Percentiles rank a stretch among this genome's conserved stretches.
Conservation (phyloP, 2,329 filamentous ascomycete species). For the Pseudogymnoascus sp. region DNA sequence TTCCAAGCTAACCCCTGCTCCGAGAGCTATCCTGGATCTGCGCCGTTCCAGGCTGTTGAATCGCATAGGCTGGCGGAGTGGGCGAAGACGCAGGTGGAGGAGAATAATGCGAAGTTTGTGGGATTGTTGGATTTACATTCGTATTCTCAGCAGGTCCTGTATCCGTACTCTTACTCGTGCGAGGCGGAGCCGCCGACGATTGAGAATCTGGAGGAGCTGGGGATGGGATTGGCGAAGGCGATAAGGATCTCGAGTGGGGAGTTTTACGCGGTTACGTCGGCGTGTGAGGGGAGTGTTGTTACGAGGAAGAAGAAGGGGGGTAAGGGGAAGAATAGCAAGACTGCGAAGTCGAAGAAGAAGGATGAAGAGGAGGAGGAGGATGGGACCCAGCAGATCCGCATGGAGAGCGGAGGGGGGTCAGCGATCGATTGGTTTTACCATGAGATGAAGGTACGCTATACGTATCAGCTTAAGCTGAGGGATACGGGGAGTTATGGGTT, state of each 20-base stretch:
- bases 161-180: slow-evolving; percentile 87
- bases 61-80: slow-evolving; percentile 68
- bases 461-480: slow-evolving; percentile 88
- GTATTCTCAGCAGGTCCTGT: slow-evolving; percentile 90
- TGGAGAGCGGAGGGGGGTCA: slow-evolving; percentile 73
- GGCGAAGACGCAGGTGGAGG: slow-evolving; percentile 68
- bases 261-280: slow-evolving; percentile 68
- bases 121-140: slow-evolving; percentile 86
- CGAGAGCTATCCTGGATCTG: slow-evolving; percentile 77
- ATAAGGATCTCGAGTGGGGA: slow-evolving; percentile 75
- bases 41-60: slow-evolving; percentile 77
- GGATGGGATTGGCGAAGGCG: slow-evolving; percentile 77
- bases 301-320: slow-evolving; percentile 25
- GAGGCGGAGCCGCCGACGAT: slow-evolving; percentile 67
- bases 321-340: slow-evolving; percentile 21
- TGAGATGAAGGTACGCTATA: slow-evolving; percentile 70
- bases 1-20: slow-evolving; percentile 75
- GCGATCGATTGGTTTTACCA: slow-evolving; percentile 96
- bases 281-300: slow-evolving; percentile 71
- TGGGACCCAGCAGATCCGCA: slow-evolving; percentile 37
- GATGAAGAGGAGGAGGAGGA: slow-evolving; percentile 27
- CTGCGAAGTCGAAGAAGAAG: slow-evolving; percentile 26
- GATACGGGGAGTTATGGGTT: slow-evolving; percentile 95
- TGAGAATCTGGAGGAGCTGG: slow-evolving; percentile 88
- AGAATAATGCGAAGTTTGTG: slow-evolving; percentile 67